phyloP scores from a whole-genome alignment of 805 yeast species.

The Citeromyces matritensis region DNA sequence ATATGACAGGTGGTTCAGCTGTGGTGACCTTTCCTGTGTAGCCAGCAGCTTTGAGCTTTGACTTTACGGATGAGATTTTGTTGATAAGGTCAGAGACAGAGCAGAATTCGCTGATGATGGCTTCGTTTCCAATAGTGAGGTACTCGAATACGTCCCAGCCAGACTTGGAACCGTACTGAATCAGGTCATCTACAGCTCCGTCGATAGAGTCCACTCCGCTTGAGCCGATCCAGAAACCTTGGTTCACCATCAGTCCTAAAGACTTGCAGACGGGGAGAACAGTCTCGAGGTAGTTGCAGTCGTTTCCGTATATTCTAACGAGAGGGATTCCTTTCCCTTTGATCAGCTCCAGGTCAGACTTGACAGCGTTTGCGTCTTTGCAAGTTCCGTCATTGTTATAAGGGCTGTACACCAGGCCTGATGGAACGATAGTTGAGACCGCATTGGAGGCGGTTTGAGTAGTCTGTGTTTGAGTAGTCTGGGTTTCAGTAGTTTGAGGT shows the following conservation, averaged over 20 bases:
- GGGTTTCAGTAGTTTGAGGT: no score
- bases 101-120: constrained; percentile 47
- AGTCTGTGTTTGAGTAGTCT: constrained; percentile 7
- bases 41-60: constrained; percentile 48
- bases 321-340: constrained; percentile 43
- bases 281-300: constrained; percentile 56
- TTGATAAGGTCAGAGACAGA: constrained; percentile 44
- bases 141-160: constrained; percentile 65
- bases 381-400: constrained; percentile 57
- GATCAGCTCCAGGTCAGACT: constrained; percentile 44
- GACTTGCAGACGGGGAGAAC: constrained; percentile 43
- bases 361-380: constrained; percentile 39
- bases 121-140: constrained; percentile 84
- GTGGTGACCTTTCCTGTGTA: constrained; percentile 67
- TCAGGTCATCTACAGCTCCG: constrained; percentile 33
- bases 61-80: constrained; percentile 53
- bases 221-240: constrained; percentile 70
- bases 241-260: constrained; percentile 62
- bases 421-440: constrained; percentile 22
- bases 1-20: constrained; percentile 80
- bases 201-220: constrained; percentile 63
- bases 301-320: constrained; percentile 77
- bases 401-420: constrained; percentile 64
- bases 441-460: constrained; percentile 14
- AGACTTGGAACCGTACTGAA: constrained; percentile 24